Percentiles rank a stretch among this genome's conserved stretches.
These are phyloP conservation scores for Populus tomentosa DNA, from an alignment of 441 rosid species.

Conservation along the genomic window DNA sequence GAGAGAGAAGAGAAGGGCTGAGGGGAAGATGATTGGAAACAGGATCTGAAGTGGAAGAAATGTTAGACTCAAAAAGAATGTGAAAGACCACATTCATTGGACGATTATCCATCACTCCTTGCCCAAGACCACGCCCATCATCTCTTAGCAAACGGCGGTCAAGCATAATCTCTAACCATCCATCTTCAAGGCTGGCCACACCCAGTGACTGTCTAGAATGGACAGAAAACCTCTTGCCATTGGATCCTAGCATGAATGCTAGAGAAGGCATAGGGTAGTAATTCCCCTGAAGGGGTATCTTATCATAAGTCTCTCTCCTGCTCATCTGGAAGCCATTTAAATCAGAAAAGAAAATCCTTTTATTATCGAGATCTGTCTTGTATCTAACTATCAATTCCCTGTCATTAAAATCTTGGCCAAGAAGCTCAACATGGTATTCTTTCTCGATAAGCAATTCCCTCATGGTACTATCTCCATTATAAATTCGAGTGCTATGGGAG, in stretches of 20 bases:
- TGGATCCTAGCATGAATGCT: constrained; percentile 83
- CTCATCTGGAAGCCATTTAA: constrained; percentile 98
- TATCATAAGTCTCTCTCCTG: constrained; percentile 85
- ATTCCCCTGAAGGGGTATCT: constrained; percentile 96
- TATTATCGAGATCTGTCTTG: constrained; percentile 69
- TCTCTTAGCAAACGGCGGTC: constrained; percentile 81
- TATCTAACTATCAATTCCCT: constrained; percentile 81
- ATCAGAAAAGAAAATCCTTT: constrained; percentile 74
- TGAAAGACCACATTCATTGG: constrained; percentile 76
- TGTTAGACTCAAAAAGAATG: constrained; percentile 61
- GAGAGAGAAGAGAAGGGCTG: constrained; percentile 88
- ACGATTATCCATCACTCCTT: constrained; percentile 95
- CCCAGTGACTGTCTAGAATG: constrained; percentile 90
- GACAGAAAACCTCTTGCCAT: constrained; percentile 75
- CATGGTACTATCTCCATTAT: constrained; percentile 49
- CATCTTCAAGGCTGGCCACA: constrained; percentile 67
- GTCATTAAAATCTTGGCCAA: constrained; percentile 64
- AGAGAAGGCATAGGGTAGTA: constrained; percentile 98
- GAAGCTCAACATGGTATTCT: constrained; percentile 93
- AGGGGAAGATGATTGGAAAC: constrained; percentile 46
- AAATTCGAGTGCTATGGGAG: constrained; percentile 77
- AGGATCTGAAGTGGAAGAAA: constrained; percentile 45
- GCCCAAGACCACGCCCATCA: constrained; percentile 98
- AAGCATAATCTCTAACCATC: constrained; percentile 95
- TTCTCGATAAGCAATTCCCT: constrained; percentile 69